phyloP scores from a whole-genome alignment of 495 filamentous ascomycete species.

The Penicillium bialowiezense region DNA sequence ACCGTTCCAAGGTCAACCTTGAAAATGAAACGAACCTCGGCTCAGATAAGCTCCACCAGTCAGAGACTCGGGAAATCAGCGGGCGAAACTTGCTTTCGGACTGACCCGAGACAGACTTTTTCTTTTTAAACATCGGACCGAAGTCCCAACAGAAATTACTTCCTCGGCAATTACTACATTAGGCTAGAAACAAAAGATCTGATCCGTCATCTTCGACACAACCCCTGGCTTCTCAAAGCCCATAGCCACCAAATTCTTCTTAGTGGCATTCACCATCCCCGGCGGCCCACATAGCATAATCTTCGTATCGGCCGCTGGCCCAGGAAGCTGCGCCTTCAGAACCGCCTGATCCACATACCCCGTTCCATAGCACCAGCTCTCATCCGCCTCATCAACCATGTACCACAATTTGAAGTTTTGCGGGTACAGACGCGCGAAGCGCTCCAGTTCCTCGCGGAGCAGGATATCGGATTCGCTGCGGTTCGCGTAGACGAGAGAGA shows the following conservation, averaged over 20 bases:
- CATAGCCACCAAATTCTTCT: conserved; percentile 30
- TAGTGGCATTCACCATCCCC: conserved; percentile 38
- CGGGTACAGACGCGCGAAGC: conserved; percentile 36
- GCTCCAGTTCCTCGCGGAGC: conserved; percentile 45
- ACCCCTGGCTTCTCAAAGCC: conserved; percentile 33
- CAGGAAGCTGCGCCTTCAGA: conserved; percentile 22
- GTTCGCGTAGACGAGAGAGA: conserved; percentile 48
- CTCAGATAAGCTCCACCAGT: conserved; percentile 6
- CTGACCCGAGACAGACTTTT: not conserved
- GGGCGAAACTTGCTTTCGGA: not conserved
- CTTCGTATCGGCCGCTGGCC: conserved; percentile 26
- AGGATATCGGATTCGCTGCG: conserved; percentile 40
- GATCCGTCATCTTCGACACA: conserved; percentile 37
- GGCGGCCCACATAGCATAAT: conserved; percentile 42
- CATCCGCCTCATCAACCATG: conserved; percentile 36
- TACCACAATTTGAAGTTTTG: conserved; percentile 46
- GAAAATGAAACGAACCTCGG: no score
- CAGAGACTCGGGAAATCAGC: not conserved
- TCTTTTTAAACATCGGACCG: not conserved
- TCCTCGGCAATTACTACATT: conserved; percentile 10
- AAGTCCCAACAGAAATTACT: not conserved
- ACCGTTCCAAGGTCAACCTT: no score
- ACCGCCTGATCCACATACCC: conserved; percentile 26
- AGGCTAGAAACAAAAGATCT: conserved; percentile 33
- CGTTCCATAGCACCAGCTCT: conserved; percentile 26